A percentile compares a stretch with the other conserved stretches of the same genome.
These are phyloP conservation scores for Helminthosporium solani DNA, from an alignment of 2,329 filamentous ascomycete species.

Conservation along the genomic window DNA sequence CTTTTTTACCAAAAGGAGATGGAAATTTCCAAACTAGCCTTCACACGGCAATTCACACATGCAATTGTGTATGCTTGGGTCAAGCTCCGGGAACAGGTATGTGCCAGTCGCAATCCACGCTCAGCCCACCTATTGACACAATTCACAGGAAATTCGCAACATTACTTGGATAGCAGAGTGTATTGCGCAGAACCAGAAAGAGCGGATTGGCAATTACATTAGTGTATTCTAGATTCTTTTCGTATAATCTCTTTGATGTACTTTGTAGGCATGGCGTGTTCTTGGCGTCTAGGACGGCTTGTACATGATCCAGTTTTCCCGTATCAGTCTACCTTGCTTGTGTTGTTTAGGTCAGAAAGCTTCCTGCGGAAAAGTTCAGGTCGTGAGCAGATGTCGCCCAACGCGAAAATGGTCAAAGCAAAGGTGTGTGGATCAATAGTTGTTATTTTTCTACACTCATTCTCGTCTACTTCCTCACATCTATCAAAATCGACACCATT, in stretches of 20 bases:
- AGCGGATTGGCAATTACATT: slow-evolving; percentile 97
- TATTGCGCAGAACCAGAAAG: slow-evolving; percentile 99
- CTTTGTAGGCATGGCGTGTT: slow-evolving; percentile 27
- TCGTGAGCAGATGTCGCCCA: too few species aligned
- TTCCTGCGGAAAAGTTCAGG: background rate
- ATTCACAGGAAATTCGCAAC: slow-evolving; percentile 87
- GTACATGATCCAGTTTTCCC: slow-evolving; percentile 24
- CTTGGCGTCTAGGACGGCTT: slow-evolving; percentile 33
- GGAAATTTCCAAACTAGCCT: slow-evolving; percentile 93
- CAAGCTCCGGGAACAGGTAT: slow-evolving; percentile 92
- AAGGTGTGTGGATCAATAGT: background rate
- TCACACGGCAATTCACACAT: slow-evolving; percentile 93
- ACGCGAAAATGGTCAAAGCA: too few species aligned
- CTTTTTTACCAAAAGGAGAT: slow-evolving; percentile 99
- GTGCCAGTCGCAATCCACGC: slow-evolving; percentile 28
- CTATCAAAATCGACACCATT: too few species aligned
- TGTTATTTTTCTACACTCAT: too few species aligned
- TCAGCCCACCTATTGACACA: slow-evolving; percentile 17
- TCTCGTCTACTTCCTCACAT: too few species aligned
- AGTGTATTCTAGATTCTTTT: slow-evolving; percentile 68
- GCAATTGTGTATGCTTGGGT: slow-evolving; percentile 98
- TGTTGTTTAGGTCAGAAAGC: background rate
- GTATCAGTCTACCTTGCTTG: background rate
- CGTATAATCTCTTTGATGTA: slow-evolving; percentile 29
- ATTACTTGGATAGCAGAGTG: slow-evolving; percentile 99